These are phyloP conservation scores for Saccharomycopsis crataegensis DNA, from an alignment of 1,139 yeast species.

Conservation along the genomic window DNA sequence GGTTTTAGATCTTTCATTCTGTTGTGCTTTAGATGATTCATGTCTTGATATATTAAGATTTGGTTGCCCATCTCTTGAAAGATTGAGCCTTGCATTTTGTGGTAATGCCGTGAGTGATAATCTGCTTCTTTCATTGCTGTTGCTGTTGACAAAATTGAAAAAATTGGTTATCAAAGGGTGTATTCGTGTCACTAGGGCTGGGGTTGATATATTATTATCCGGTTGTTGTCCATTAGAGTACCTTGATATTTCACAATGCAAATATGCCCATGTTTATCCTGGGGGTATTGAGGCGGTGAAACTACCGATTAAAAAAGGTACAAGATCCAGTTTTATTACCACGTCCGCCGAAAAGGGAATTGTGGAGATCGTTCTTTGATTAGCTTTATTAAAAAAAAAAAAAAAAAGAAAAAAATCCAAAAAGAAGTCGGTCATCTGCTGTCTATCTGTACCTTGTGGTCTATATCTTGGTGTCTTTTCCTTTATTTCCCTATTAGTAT, in stretches of 20 bases:
- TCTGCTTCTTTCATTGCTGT: conserved; percentile 54
- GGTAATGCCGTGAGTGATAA: conserved; percentile 76
- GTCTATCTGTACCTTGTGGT: not conserved
- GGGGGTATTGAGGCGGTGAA: conserved; percentile 51
- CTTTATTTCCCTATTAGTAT: not conserved
- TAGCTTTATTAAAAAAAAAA: not conserved
- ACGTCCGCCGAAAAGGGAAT: conserved; percentile 48
- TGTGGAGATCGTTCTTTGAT: conserved; percentile 41
- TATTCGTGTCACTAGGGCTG: conserved; percentile 66
- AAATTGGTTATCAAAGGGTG: conserved; percentile 57
- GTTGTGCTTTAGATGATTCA: conserved; percentile 67
- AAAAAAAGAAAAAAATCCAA: not conserved
- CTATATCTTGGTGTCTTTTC: not conserved
- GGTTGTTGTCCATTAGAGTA: conserved; percentile 47
- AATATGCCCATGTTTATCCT: conserved; percentile 50
- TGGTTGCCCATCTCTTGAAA: conserved; percentile 50
- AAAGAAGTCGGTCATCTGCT: not conserved
- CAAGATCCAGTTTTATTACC: conserved; percentile 51
- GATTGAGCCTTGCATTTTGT: conserved; percentile 60
- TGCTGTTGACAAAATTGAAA: conserved; percentile 43
- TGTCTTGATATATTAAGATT: conserved; percentile 58
- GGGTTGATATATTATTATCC: conserved; percentile 56
- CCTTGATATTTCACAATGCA: conserved; percentile 63
- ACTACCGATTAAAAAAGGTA: conserved; percentile 42
- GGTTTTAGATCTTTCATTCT: conserved; percentile 55